Evolutionary conservation across 2,329 filamentous ascomycete species (phyloP), one percentile per base, ranked within the genome.

Genomic region (Bipolaris sorokiniana): DNA sequence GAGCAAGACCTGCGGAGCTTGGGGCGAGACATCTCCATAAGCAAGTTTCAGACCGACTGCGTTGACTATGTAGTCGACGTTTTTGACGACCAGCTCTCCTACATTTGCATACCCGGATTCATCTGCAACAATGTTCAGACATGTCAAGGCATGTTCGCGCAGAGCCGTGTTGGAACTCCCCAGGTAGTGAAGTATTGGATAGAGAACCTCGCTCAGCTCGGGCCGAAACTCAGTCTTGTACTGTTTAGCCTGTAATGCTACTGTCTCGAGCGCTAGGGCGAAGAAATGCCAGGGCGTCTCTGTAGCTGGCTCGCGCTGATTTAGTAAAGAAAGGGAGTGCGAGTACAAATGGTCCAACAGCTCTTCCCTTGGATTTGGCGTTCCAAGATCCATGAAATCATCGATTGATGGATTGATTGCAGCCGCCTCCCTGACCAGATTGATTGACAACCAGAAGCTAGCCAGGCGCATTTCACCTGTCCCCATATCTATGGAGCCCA

Each of bases 11-110:
- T 94, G 90, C 2, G 93, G 92, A 3, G 92, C 92, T 61, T 96
- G 90, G 1, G 94, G 93, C 0, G 92, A 94, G 50, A 98, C 89
- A 63, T 97, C 92, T 63, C 97, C 91, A 0, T 91, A 91, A 67
- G 97, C 97, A 7, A 99, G 84, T 60, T 92, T 90, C 58, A 98
- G 78, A 0, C 91, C 91, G 15, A 99, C 87, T 0, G 95, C 91
- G 71, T 98, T 98, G 59, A 98, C 89, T 77, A 99, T 90, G 74
- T 99, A 99, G 76, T 99, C 95, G 15, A 92, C 93, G 59, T 99
- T 99, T 50, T 90, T 87, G 26, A 98, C 85, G 37, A 99, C 88
- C 63, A 99, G 80, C 15, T 90, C 87, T 23, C 89, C 89, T 4
- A 94, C 89, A 66, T 83, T 88, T 0, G 72, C 60, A 68, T 98